Conservation (phyloP, 2,329 filamentous ascomycete species). For the Alternaria dauci region DNA sequence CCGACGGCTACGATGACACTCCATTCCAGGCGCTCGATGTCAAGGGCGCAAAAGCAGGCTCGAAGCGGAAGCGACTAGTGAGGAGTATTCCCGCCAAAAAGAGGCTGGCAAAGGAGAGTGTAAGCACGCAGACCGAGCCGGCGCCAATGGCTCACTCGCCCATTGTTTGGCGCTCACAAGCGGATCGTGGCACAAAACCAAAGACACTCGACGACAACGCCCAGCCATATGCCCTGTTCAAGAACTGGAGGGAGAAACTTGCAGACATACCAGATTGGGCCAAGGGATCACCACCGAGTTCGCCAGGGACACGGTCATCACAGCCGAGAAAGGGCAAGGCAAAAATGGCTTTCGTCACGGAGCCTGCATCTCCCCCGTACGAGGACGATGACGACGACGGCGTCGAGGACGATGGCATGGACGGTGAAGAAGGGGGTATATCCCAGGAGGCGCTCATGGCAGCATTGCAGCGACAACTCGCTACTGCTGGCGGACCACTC, state of each 20-base stretch:
- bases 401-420: constrained; percentile 26
- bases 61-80: constrained; percentile 43
- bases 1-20: constrained; percentile 57
- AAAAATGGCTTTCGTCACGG: constrained; percentile 16
- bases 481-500: constrained; percentile 46
- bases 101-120: constrained; percentile 24
- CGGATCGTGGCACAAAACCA: constrained; percentile 30
- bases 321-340: constrained; percentile 21
- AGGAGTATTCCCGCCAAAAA: constrained; percentile 33
- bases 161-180: constrained; percentile 47
- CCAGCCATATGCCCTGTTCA: constrained; percentile 52
- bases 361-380: constrained; percentile 24
- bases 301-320: constrained; percentile 18
- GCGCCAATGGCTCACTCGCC: constrained; percentile 33
- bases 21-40: constrained; percentile 38
- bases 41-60: constrained; percentile 31
- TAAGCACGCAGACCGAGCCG: constrained; percentile 12
- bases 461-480: constrained; percentile 45
- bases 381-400: constrained; percentile 26
- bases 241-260: constrained; percentile 56
- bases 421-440: constrained; percentile 32
- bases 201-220: constrained; percentile 40
- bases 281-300: constrained; percentile 26
- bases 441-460: constrained; percentile 53
- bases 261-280: constrained; percentile 40